Conservation (phyloP, 2,329 filamentous ascomycete genomes). For the Salinomyces thailandicus region DNA sequence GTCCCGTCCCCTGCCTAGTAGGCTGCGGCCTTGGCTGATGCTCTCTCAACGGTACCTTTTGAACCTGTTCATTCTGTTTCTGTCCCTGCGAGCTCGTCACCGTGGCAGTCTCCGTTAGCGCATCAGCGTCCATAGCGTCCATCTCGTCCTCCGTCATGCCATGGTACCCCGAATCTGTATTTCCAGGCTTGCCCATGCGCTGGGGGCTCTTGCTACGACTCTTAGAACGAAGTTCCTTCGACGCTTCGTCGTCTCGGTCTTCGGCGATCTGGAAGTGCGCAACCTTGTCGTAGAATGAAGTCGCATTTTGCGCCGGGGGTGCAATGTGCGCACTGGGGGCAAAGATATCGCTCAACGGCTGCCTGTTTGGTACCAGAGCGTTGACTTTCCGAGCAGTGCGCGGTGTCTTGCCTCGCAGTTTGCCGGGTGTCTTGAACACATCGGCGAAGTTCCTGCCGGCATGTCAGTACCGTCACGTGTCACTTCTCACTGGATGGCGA, state of each 20-base stretch:
- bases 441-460: conserved; percentile 74
- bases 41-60: conserved; percentile 16
- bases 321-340: conserved; percentile 33
- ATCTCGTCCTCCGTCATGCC: conserved; percentile 51
- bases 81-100: conserved; percentile 8
- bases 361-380: conserved; percentile 36
- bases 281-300: conserved; percentile 40
- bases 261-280: conserved; percentile 51
- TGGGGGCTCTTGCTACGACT: conserved; percentile 25
- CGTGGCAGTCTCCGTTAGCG: conserved; percentile 10
- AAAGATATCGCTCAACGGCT: conserved; percentile 42
- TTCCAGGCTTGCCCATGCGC: conserved; percentile 24
- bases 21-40: conserved; percentile 23
- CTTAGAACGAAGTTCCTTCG: conserved; percentile 13
- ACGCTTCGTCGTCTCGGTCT: conserved; percentile 35
- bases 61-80: conserved; percentile 1
- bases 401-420: conserved; percentile 71
- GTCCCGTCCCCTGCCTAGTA: conserved; percentile 13
- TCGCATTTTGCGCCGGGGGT: conserved; percentile 38
- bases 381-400: conserved; percentile 56
- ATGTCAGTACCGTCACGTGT: background rate
- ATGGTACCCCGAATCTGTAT: conserved; percentile 60
- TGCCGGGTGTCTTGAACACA: conserved; percentile 89
- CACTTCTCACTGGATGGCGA: background rate
- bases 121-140: conserved; percentile 34